phyloP scores from a whole-genome alignment of 1,284 basidiomycete genomes.

The Lentinula novae-zelandiae region DNA sequence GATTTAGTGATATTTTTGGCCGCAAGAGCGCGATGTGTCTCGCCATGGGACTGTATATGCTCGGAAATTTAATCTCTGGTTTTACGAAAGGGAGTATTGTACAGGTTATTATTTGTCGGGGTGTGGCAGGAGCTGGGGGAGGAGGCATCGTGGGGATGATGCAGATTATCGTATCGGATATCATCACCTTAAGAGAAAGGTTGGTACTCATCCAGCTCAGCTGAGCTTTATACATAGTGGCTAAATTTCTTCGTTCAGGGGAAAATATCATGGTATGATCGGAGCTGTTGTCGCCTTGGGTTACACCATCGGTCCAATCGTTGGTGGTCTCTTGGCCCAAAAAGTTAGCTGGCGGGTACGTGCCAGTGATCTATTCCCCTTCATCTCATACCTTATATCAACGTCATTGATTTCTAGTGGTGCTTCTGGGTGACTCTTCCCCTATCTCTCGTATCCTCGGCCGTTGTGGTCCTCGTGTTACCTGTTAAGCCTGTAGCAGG shows the following conservation, averaged over 20 bases:
- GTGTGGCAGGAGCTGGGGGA: constrained; percentile 63
- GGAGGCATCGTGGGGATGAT: constrained; percentile 61
- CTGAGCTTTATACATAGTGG: neutral
- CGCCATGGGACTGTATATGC: constrained; percentile 58
- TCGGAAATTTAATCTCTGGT: constrained; percentile 57
- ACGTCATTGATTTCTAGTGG: constrained; percentile 33
- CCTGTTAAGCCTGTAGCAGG: constrained; percentile 14
- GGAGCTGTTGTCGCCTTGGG: constrained; percentile 44
- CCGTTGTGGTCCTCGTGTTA: constrained; percentile 11
- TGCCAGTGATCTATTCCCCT: constrained; percentile 1
- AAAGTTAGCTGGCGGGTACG: constrained; percentile 60
- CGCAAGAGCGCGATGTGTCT: constrained; percentile 62
- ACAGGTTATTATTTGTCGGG: constrained; percentile 72
- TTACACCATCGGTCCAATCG: constrained; percentile 34
- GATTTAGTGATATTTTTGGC: constrained; percentile 76
- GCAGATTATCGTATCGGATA: constrained; percentile 8
- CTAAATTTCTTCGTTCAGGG: constrained; percentile 18
- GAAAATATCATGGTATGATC: constrained; percentile 66
- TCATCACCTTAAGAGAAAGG: constrained; percentile 9
- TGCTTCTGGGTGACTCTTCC: constrained; percentile 70
- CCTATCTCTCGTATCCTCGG: constrained; percentile 35
- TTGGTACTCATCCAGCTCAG: neutral
- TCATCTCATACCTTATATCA: neutral
- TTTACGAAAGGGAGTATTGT: constrained; percentile 56
- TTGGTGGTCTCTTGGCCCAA: constrained; percentile 56